Conservation (phyloP, 495 filamentous ascomycete genomes). For the Xylaria grammica region DNA sequence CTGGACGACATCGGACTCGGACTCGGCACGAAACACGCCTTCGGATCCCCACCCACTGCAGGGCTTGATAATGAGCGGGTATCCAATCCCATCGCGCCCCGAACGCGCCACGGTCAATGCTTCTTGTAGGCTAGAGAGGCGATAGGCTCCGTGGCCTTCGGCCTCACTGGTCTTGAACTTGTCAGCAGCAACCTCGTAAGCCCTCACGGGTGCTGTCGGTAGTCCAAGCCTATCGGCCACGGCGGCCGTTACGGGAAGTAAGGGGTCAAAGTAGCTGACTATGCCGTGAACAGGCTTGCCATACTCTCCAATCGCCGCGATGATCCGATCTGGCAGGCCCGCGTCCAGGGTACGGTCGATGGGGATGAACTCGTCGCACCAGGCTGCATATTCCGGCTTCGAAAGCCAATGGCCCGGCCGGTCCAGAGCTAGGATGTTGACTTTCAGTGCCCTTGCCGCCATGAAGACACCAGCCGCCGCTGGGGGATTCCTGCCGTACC, state of each 20-base stretch:
- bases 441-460: background rate
- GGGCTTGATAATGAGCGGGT: constrained; percentile 8
- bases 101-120: background rate
- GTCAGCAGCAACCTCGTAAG: constrained; percentile 3
- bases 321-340: background rate
- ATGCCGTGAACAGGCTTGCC: constrained; percentile 4
- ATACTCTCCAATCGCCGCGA: background rate
- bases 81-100: background rate
- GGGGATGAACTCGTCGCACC: background rate
- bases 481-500: too few species aligned
- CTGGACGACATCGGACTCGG: background rate
- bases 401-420: background rate
- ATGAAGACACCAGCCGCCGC: too few species aligned
- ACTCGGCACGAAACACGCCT: background rate
- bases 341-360: background rate
- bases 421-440: constrained; percentile 2
- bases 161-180: background rate
- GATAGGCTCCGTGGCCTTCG: background rate
- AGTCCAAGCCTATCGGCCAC: background rate
- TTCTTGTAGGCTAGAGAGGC: background rate
- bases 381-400: background rate
- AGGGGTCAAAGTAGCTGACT: constrained; percentile 2
- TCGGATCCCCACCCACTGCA: background rate
- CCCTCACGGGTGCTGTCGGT: background rate
- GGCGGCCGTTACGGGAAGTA: background rate